Percentiles rank a stretch among this genome's conserved stretches.
phyloP scores from a whole-genome alignment of 768 basidiomycete species.

The Kwoniella dendrophila region DNA sequence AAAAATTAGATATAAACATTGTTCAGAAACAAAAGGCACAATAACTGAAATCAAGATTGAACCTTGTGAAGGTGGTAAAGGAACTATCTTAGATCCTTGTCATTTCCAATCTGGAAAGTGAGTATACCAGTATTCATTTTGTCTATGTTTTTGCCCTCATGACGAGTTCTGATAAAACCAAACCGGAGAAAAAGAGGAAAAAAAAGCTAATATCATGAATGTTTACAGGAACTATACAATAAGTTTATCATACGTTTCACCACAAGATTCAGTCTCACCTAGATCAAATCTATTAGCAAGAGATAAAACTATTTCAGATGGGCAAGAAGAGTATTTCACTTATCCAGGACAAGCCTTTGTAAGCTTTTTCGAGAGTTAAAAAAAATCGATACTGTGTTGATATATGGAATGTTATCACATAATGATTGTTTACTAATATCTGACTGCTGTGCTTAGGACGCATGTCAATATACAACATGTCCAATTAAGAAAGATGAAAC shows the following conservation, averaged over 20 bases:
- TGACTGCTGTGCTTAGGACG: slow-evolving; percentile 15
- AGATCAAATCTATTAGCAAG: slow-evolving; percentile 30
- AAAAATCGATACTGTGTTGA: neutral
- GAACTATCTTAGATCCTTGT: slow-evolving; percentile 27
- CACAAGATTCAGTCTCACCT: slow-evolving; percentile 17
- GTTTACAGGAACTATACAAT: slow-evolving; percentile 41
- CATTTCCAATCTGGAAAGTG: slow-evolving; percentile 28
- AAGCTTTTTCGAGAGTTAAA: neutral
- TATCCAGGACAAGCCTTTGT: slow-evolving; percentile 43
- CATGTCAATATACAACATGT: slow-evolving; percentile 28
- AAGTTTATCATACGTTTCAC: slow-evolving; percentile 31
- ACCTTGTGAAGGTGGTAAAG: slow-evolving; percentile 27
- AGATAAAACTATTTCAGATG: slow-evolving; percentile 17
- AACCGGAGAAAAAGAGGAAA: neutral
- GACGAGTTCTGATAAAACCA: neutral
- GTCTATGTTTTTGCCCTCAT: neutral
- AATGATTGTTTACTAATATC: neutral
- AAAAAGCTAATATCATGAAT: neutral
- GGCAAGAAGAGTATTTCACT: slow-evolving; percentile 15
- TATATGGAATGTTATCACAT: neutral
- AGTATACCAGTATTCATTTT: neutral
- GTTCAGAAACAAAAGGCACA: slow-evolving; percentile 18
- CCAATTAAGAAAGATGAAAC: slow-evolving; percentile 13
- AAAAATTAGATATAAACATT: slow-evolving; percentile 27
- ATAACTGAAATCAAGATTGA: slow-evolving; percentile 19